Evolutionary conservation across 305 asterid species (phyloP), one percentile per base, ranked within the genome.

Genomic region (Stenogyne calaminthoides): DNA sequence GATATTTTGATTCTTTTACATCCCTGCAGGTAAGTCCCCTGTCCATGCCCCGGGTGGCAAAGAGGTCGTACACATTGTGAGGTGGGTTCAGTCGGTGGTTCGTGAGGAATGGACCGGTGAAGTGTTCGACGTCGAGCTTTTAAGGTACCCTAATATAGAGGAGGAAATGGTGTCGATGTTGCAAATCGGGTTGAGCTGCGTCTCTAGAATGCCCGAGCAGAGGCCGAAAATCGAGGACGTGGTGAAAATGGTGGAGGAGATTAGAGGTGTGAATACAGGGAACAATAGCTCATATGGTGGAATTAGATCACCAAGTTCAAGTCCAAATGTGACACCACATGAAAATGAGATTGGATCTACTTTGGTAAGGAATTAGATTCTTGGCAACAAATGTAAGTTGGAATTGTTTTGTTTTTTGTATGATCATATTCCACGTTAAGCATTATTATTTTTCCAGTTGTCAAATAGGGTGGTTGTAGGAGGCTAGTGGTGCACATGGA

Each of bases 21-120:
- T 37, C 11, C 10, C 10, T 37, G 10, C 10, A 37, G 42, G 92
- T 5, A 88, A 88, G 64, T 84, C 93, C 5, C 88, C 92, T 0
- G 81, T 84, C 19, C 86, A 73, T 12, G 60, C 84, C 15, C 59
- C 85, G 7, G 85, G 88, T 6, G 80, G 81, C 2, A 84, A 84
- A 15, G 90, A 85, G 77, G 82, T 79, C 7, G 22, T 83, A 73
- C 85, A 84, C 60, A 70, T 87, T 29, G 92, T 87, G 19, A 71
- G 87, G 16, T 87, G 92, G 92, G 90, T 87, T 47, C 75, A 83
- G 18, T 87, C 89, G 3, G 92, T 87, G 22, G 92, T 87, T 0
- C 79, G 86, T 1, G 92, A 87, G 77, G 92, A 87, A 51, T 85
- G 92, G 90, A 87, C 92, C 0, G 92, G 87, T 0, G 92, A 87